Conservation (phyloP, 345 rosid genomes). For the Salix udensis region DNA sequence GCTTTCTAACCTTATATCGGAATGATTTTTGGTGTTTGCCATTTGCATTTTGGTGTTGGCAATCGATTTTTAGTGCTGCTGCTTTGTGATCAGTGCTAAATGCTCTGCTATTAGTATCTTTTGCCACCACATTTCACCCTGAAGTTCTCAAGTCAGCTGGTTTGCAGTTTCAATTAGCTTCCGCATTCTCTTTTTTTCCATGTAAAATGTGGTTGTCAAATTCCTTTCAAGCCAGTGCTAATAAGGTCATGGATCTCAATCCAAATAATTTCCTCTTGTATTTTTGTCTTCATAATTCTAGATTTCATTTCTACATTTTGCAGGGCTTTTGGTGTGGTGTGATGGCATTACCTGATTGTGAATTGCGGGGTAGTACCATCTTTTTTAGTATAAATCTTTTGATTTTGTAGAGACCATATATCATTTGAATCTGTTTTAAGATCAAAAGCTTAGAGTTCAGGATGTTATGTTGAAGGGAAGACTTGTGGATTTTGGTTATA, state of each 20-base stretch:
- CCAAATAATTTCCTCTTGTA: neutral
- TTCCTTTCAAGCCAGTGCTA: neutral
- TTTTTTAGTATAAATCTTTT: neutral
- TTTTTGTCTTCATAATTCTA: neutral
- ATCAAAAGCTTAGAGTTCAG: neutral
- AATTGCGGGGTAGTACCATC: constrained; percentile 3
- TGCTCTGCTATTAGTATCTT: neutral
- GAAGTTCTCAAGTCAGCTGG: neutral
- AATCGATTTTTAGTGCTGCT: neutral
- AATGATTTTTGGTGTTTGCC: neutral
- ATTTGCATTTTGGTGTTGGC: neutral
- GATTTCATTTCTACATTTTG: constrained; percentile 2
- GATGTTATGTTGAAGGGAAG: neutral
- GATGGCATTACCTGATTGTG: constrained; percentile 4
- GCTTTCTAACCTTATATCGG: neutral
- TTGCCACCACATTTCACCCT: neutral
- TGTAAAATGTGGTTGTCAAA: neutral
- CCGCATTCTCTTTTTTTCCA: neutral
- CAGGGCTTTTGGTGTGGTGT: constrained; percentile 3
- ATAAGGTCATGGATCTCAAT: neutral
- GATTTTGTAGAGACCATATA: neutral
- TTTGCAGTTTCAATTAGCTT: neutral
- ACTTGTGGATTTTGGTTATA: neutral
- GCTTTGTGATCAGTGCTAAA: neutral
- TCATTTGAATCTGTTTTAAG: neutral